Evolutionary conservation across 2,329 filamentous ascomycete genomes (phyloP), one percentile per base, ranked within the genome.

Genomic region (Alternaria sp.): DNA sequence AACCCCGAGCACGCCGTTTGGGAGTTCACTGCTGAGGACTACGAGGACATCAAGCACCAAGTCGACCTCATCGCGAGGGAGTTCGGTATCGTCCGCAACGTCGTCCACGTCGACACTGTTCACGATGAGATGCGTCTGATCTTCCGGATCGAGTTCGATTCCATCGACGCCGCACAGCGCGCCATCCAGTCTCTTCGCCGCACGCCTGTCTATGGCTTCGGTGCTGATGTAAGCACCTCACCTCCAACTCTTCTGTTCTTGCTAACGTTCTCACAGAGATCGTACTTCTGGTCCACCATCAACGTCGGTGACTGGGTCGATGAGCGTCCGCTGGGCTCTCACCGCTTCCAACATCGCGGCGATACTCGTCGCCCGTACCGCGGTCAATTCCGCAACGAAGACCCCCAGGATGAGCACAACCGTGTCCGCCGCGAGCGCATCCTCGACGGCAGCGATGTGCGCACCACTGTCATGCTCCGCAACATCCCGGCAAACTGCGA

Each of bases 401-500:
- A 73, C 28, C 72, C 70, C 7, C 64, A 68, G 9, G 75, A 78
- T 36, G 70, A 74, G 54, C 74, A 79, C 59, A 82, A 84, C 67
- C 72, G 71, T 40, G 80, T 85, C 45, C 70, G 75, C 9, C 60
- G 78, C 3, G 65, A 75, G 23, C 74, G 74, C 40, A 83, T 85
- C 59, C 56, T 72, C 15, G 69, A 75, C n/a, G 83, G 83, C n/a
- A 65, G 69, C 6, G 83, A 85, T 66, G 80, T 84, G n/a, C 83
- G 84, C 61, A 85, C 83, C 2, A 85, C 83, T 0, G 92, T 98
- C 68, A 97, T 98, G 95, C 81, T 97, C 30, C 90, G 95, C 43
- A 97, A 98, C 77, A 95, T 97, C 49, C 95, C 95, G 1, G 97
- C 97, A 81, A 93, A 94, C 72, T 90, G 97, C 88, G 93, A 72